Evolutionary conservation across 352 stramenopile genomes (phyloP), one percentile per base, ranked within the genome.

Genomic region (Globisporangium emineosum): DNA sequence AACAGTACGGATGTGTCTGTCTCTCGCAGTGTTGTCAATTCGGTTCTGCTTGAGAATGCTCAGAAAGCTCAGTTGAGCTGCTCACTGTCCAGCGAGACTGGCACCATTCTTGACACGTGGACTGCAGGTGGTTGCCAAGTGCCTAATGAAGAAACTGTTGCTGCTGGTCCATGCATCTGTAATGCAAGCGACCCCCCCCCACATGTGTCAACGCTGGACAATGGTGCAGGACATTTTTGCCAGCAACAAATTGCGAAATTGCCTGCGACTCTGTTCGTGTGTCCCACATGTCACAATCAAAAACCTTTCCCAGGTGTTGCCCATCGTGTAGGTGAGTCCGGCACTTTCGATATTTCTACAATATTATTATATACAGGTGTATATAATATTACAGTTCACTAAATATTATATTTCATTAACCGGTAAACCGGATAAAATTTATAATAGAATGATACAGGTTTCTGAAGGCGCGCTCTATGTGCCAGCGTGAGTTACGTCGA

Each of bases 401-500:
- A 4, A 8, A 6, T 15, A 27, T 1, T n/a, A n/a, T n/a, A n/a
- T n/a, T n/a, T n/a, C n/a, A n/a, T n/a, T n/a, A n/a, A n/a, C n/a
- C n/a, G n/a, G n/a, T n/a, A n/a, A n/a, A n/a, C 37, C 3, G 9
- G 10, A 40, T 40, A 45, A n/a, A n/a, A n/a, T n/a, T n/a, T n/a
- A n/a, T n/a, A n/a, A n/a, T n/a, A n/a, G n/a, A n/a, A n/a, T n/a
- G n/a, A 32, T 54, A 27, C 49, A 57, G 32, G 23, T 32, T 40
- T 17, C 32, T 42, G 19, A 40, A 21, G 3, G 25, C 32, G 33
- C 25, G 17, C 57, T 53, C 57, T 62, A 43, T 55, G 57, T 60
- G 33, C 50, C 13, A 32, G n/a, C 51, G 51, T 62, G 27, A 52
- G 49, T 65, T 51, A 60, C 35, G 33, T 64, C 40, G 35, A 47